A percentile compares a stretch with the other conserved stretches of the same genome.
These are phyloP conservation scores for Candida glucosophila DNA, from an alignment of 1,139 yeast genomes.

Conservation along the genomic window DNA sequence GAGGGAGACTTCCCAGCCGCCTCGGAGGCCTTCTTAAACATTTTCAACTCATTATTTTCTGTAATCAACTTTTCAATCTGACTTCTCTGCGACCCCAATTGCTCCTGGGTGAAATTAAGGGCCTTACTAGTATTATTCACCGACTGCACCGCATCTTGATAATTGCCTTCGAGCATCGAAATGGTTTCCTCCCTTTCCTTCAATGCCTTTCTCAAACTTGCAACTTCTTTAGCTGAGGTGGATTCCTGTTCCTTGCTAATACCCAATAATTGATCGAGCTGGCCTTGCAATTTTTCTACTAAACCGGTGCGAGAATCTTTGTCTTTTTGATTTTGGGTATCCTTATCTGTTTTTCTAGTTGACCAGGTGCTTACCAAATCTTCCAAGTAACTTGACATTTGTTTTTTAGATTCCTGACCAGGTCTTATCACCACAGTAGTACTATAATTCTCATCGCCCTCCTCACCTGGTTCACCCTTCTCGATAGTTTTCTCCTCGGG, in stretches of 20 bases:
- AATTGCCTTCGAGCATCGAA: constrained; percentile 45
- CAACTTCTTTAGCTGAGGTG: constrained; percentile 22
- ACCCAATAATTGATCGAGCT: constrained; percentile 37
- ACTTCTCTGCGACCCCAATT: constrained; percentile 52
- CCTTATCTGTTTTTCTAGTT: constrained; percentile 8
- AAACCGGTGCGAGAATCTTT: constrained; percentile 11
- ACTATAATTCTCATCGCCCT: constrained; percentile 9
- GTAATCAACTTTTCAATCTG: constrained; percentile 46
- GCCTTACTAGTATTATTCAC: constrained; percentile 73
- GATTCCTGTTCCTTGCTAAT: constrained; percentile 32
- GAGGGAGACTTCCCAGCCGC: constrained; percentile 18
- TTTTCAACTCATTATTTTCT: constrained; percentile 63
- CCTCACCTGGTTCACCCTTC: constrained; percentile 12
- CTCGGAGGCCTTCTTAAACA: constrained; percentile 38
- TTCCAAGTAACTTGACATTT: constrained; percentile 33
- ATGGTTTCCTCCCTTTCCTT: constrained; percentile 19
- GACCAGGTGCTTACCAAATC: constrained; percentile 32
- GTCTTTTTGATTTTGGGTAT: constrained; percentile 4
- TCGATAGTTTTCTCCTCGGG: constrained; percentile 13
- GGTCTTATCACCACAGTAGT: constrained; percentile 22
- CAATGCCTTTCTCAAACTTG: constrained; percentile 28
- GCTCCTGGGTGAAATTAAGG: constrained; percentile 62
- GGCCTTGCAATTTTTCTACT: constrained; percentile 35
- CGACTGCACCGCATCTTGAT: constrained; percentile 62
- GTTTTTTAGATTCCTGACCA: constrained; percentile 19